Conservation (phyloP, 2,329 filamentous ascomycete species). For the Fusarium azukiicola region DNA sequence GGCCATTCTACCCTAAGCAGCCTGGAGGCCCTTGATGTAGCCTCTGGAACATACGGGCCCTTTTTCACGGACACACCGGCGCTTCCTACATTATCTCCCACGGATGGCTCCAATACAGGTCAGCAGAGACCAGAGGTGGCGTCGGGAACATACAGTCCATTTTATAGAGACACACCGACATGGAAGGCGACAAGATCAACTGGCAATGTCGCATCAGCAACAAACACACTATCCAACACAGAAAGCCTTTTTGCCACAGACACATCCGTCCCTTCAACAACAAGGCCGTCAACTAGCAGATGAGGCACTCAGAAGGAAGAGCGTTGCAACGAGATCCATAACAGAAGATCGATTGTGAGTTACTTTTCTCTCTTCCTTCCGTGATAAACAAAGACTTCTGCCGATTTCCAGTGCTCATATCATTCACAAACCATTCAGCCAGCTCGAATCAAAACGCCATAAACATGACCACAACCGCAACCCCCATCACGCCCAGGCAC, state of each 20-base stretch:
- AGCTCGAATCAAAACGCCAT: not conserved
- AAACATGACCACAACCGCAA: not conserved
- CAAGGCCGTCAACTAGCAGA: not conserved
- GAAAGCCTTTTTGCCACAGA: not conserved
- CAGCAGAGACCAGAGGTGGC: not conserved
- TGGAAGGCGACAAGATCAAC: not conserved
- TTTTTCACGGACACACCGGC: not conserved
- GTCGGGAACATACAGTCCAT: conserved; percentile 2
- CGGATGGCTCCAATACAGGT: not conserved
- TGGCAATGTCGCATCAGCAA: not conserved
- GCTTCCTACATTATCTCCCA: not conserved
- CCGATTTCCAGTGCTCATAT: not conserved
- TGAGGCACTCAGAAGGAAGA: not conserved
- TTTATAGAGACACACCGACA: not conserved
- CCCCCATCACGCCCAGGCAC: not conserved
- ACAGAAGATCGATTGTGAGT: too few relatives aligned
- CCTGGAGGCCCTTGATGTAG: not conserved
- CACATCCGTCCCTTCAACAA: not conserved
- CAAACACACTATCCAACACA: not conserved
- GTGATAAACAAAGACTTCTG: not conserved
- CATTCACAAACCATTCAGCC: not conserved
- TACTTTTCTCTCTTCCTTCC: too few relatives aligned
- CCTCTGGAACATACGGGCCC: not conserved
- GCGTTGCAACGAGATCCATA: too few relatives aligned
- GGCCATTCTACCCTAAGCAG: not conserved